A percentile compares a stretch with the other conserved stretches of the same genome.
Evolutionary conservation across 148 eudicot species (phyloP).

Genomic region (Chenopodium album): DNA sequence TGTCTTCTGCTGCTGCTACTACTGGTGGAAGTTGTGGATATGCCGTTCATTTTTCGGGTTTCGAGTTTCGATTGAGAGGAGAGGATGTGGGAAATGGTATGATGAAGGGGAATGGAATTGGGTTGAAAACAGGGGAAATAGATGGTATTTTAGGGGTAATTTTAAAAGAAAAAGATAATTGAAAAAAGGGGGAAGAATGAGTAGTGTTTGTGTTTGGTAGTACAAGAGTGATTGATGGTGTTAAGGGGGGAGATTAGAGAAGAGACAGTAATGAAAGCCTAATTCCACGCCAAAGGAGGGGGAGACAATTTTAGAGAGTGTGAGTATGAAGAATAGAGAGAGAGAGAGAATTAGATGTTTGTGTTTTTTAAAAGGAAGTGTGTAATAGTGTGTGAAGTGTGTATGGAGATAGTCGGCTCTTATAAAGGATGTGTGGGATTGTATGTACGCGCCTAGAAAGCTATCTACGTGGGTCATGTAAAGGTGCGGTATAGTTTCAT

Average conservation of each 20-base stretch:
- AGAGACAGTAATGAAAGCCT: constrained; percentile 42
- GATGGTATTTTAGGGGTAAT: neutral
- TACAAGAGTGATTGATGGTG: constrained; percentile 28
- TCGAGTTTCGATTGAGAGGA: neutral
- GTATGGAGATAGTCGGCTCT: constrained; percentile 11
- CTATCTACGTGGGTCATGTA: too few relatives aligned
- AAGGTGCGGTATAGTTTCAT: neutral
- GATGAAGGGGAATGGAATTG: neutral
- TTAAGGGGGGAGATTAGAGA: constrained; percentile 3
- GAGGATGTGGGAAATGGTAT: neutral
- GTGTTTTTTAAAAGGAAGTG: neutral
- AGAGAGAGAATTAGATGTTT: neutral
- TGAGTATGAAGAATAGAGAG: constrained; percentile 7
- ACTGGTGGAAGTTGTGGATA: neutral
- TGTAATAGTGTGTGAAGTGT: neutral
- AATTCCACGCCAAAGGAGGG: constrained; percentile 34
- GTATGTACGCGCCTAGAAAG: neutral
- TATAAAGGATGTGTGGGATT: constrained; percentile 22
- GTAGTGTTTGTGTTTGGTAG: constrained; percentile 32
- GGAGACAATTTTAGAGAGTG: constrained; percentile 19
- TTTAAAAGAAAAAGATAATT: neutral
- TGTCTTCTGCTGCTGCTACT: constrained; percentile 3
- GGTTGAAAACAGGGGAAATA: neutral
- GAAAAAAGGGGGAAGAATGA: neutral
- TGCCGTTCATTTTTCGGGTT: too few relatives aligned